phyloP scores from a whole-genome alignment of 345 rosid genomes.

The Lenwebbia sp. region DNA sequence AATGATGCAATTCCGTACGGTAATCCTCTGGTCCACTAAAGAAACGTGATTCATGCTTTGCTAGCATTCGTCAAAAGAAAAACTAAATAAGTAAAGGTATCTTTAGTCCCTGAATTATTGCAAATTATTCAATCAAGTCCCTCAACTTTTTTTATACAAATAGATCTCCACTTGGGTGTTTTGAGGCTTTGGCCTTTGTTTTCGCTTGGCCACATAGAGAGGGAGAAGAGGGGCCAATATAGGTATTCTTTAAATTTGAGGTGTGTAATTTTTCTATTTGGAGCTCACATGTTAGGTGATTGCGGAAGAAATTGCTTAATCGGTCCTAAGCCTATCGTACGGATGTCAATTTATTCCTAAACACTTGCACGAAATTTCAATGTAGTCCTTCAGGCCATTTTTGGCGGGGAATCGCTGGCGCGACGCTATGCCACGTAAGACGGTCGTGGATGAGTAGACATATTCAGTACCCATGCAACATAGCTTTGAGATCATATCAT shows the following conservation, averaged over 20 bases:
- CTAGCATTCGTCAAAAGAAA: not conserved
- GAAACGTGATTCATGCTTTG: not conserved
- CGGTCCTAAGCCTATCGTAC: rapidly evolving
- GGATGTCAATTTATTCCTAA: rapidly evolving
- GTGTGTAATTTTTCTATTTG: not conserved
- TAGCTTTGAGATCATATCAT: rapidly evolving
- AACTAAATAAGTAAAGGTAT: not conserved
- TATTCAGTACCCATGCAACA: not conserved
- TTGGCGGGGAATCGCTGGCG: rapidly evolving
- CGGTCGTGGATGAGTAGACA: rapidly evolving
- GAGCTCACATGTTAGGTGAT: not conserved
- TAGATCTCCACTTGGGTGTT: not conserved
- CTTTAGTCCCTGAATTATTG: rapidly evolving
- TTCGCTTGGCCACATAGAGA: not conserved
- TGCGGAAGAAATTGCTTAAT: rapidly evolving
- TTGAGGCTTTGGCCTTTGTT: not conserved
- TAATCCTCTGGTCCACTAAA: not conserved
- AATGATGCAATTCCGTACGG: too few species aligned
- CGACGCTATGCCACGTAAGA: rapidly evolving
- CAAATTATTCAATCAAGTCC: not conserved
- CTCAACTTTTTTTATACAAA: not conserved
- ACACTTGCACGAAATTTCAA: not conserved
- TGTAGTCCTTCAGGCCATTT: not conserved
- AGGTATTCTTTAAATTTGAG: not conserved
- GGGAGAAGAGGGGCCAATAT: not conserved